Conservation (phyloP, 805 yeast species). For the Wickerhamomyces chaumierensis region DNA sequence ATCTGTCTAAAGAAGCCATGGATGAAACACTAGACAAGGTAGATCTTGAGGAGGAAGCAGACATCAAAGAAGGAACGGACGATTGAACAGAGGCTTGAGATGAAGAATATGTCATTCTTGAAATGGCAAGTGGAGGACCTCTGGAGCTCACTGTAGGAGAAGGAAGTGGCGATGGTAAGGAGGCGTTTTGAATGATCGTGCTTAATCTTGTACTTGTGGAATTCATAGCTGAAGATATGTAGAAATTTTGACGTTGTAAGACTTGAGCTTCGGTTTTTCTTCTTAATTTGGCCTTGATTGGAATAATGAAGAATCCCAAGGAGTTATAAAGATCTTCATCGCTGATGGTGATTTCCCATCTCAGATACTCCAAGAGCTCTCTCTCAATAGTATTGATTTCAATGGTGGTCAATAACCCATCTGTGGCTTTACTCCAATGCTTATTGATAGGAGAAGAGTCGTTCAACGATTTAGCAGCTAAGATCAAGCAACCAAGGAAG, state of each 20-base stretch:
- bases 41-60: slow-evolving; percentile 29
- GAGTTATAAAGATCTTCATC: slow-evolving; percentile 60
- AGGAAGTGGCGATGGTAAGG: slow-evolving; percentile 8
- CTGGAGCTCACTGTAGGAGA: slow-evolving; percentile 12
- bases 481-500: slow-evolving; percentile 76
- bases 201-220: slow-evolving; percentile 9
- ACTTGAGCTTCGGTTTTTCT: slow-evolving; percentile 16
- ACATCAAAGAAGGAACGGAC: slow-evolving; percentile 29
- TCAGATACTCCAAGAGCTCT: slow-evolving; percentile 69
- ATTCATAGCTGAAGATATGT: slow-evolving; percentile 10
- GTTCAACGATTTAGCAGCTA: slow-evolving; percentile 87
- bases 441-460: slow-evolving; percentile 92
- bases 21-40: slow-evolving; percentile 19
- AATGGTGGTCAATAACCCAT: slow-evolving; percentile 61
- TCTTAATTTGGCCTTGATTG: slow-evolving; percentile 41
- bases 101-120: neutral
- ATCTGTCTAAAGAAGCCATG: slow-evolving; percentile 9
- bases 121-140: neutral
- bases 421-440: slow-evolving; percentile 92
- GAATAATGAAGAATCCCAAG: slow-evolving; percentile 63
- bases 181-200: slow-evolving; percentile 8
- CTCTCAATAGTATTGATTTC: slow-evolving; percentile 90
- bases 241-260: slow-evolving; percentile 15
- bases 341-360: slow-evolving; percentile 73
- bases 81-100: slow-evolving; percentile 2